Evolutionary conservation across 257 asterid species (phyloP), one percentile per base, ranked within the genome.

Genomic region (Anisodus acutangulus): DNA sequence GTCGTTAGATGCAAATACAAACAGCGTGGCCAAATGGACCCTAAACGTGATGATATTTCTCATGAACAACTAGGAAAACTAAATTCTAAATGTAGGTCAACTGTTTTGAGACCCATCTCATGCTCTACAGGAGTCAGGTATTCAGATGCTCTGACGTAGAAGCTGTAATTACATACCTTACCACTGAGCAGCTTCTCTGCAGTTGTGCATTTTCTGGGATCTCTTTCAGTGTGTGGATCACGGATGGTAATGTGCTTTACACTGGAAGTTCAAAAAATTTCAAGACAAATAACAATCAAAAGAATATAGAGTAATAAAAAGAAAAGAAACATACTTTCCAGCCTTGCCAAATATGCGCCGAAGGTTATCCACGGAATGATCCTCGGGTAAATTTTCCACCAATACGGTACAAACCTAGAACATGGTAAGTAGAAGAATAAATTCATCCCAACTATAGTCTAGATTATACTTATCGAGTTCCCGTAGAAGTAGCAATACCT

Each of bases 331-430:
- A 39, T 89, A 97, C 99, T 86, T 90, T 88, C 99, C 99, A 88
- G 94, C 98, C 88, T 87, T 92, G 85, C 97, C 97, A 87, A 97
- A 97, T 85, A 97, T 88, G 82, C 87, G 91, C 82, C 76, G 88
- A 68, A 97, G 97, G 91, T 93, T 93, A 89, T 93, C 95, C 83
- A 89, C 87, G 22, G 99, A 95, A 90, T 93, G 98, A 88, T 97
- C 97, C 74, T 91, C 95, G 2, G 99, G 99, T 81, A 97, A 91
- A 91, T 97, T 97, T 91, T 97, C 99, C 88, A 93, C 98, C 89
- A 95, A 87, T 74, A 97, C 95, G 82, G 98, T 95, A 95, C 99
- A 93, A 63, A 89, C 85, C 99, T 97, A 91, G 76, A 84, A 80
- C 12, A 85, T 37, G 51, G 39, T 88, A 49, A 53, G 31, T 53